Conservation (phyloP, 2,329 filamentous ascomycete species). For the Colletotrichum eremochloae region DNA sequence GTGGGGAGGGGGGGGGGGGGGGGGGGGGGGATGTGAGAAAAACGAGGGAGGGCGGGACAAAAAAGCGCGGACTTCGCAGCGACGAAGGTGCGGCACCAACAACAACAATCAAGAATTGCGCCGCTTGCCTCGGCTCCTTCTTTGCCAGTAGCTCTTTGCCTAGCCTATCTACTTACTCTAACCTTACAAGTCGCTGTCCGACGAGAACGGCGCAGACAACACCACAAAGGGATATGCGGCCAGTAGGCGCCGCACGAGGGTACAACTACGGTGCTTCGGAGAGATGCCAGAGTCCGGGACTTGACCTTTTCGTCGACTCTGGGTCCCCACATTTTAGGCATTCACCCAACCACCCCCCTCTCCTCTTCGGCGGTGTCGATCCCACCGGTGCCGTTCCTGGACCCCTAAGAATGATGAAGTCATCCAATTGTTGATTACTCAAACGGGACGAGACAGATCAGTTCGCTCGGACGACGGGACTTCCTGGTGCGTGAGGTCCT, state of each 20-base stretch:
- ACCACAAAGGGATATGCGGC: background rate
- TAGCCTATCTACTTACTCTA: background rate
- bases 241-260: background rate
- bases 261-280: slow-evolving; percentile 24
- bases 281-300: slow-evolving; percentile 36
- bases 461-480: background rate
- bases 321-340: slow-evolving; percentile 12
- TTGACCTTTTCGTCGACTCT: background rate
- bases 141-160: background rate
- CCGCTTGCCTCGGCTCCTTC: slow-evolving; percentile 5
- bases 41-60: background rate
- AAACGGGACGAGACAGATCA: background rate
- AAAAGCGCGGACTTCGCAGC: slow-evolving; percentile 26
- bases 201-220: too few species aligned
- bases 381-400: slow-evolving; percentile 5
- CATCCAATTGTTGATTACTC: background rate
- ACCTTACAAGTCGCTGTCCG: background rate
- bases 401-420: slow-evolving; percentile 14
- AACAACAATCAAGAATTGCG: too few species aligned
- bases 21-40: background rate
- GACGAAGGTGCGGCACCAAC: slow-evolving; percentile 1
- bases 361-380: background rate
- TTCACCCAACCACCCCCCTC: background rate
- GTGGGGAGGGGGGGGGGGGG: background rate
- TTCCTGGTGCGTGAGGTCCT: background rate